Percentiles rank a stretch among this genome's conserved stretches.
These are phyloP conservation scores for Mycena vulgaris DNA, from an alignment of 768 basidiomycete genomes.

Conservation along the genomic window DNA sequence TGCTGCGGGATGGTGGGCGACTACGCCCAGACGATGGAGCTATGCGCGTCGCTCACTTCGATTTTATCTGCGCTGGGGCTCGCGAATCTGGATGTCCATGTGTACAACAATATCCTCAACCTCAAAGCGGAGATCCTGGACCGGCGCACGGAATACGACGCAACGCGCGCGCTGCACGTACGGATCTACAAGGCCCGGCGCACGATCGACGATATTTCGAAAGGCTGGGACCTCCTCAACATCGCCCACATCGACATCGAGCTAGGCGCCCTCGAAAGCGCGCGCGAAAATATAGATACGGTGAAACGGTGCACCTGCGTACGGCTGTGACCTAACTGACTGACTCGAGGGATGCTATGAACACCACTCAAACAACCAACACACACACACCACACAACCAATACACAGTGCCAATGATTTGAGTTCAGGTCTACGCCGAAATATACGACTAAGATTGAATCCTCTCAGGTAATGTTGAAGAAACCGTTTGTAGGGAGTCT, in stretches of 20 bases:
- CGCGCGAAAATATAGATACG: not conserved
- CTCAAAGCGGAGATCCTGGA: constrained; percentile 22
- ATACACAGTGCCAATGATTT: too few relatives aligned
- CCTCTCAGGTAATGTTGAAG: too few relatives aligned
- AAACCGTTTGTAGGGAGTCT: too few relatives aligned
- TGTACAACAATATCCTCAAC: constrained; percentile 21
- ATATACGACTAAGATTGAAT: too few relatives aligned
- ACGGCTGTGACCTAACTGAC: too few relatives aligned
- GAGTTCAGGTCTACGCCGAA: too few relatives aligned
- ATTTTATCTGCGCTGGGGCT: constrained; percentile 10
- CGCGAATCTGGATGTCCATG: constrained; percentile 13
- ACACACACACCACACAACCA: too few relatives aligned
- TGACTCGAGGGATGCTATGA: too few relatives aligned
- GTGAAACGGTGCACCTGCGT: too few relatives aligned
- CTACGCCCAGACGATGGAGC: not conserved
- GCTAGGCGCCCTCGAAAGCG: not conserved
- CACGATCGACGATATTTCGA: constrained; percentile 10
- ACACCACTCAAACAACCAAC: too few relatives aligned
- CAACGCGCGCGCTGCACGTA: constrained; percentile 16
- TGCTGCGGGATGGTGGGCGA: constrained; percentile 24
- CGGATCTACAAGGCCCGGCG: constrained; percentile 16
- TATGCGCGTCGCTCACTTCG: not conserved
- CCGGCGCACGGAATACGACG: constrained; percentile 26
- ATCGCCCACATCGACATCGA: constrained; percentile 18
- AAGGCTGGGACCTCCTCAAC: constrained; percentile 24